Evolutionary conservation across 192 early-diverging fungal genomes (phyloP).

Genomic region (Podila horticola): DNA sequence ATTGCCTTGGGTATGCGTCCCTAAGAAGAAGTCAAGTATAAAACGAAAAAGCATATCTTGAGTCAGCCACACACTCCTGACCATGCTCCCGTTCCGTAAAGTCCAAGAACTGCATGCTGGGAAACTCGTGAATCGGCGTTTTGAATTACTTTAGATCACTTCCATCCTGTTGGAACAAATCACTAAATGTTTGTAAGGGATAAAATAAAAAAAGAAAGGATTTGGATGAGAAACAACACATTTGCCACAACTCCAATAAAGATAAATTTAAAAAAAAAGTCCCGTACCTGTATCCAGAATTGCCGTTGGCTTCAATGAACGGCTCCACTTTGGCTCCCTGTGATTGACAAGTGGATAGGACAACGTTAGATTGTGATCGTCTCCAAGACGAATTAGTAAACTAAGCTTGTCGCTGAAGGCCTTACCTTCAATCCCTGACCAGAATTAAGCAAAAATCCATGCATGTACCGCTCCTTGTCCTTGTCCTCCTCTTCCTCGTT

Average conservation of each 20-base stretch:
- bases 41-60: background rate
- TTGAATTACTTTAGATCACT: constrained; percentile 1
- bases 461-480: constrained; percentile 47
- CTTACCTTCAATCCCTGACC: constrained; percentile 25
- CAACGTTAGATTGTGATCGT: background rate
- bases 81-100: background rate
- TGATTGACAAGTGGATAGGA: background rate
- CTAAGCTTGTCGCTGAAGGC: background rate
- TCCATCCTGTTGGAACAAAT: constrained; percentile 17
- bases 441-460: constrained; percentile 17
- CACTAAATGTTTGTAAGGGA: constrained; percentile 16
- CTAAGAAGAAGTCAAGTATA: background rate
- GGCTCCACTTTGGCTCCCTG: constrained; percentile 1
- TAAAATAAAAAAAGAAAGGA: constrained; percentile 17
- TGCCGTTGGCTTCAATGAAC: background rate
- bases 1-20: constrained; percentile 7
- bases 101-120: too few species aligned
- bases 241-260: background rate
- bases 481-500: constrained; percentile 47
- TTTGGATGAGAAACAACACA: constrained; percentile 2
- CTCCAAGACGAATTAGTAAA: background rate
- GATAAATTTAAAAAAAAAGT: background rate
- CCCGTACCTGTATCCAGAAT: background rate
- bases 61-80: background rate
- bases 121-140: background rate